phyloP scores from a whole-genome alignment of 23 red algal genomes.

The Gracilaria gracilis region DNA sequence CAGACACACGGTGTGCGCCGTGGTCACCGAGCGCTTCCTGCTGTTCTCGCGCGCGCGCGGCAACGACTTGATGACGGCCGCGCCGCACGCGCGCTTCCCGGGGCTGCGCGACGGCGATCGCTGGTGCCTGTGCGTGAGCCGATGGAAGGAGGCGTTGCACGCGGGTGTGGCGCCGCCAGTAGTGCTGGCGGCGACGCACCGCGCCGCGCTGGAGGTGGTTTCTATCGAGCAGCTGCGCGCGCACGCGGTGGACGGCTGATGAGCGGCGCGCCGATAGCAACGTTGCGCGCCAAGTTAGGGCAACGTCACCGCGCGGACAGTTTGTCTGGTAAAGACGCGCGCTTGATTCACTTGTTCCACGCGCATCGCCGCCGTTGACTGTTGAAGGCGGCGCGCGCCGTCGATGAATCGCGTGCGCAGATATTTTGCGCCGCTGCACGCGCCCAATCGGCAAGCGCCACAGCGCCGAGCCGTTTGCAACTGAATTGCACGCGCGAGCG shows the following conservation, averaged over 20 bases:
- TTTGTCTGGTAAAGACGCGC: no score
- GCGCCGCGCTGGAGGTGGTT: slow-evolving; percentile 57
- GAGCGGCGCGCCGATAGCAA: no score
- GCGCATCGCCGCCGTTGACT: no score
- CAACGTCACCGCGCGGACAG: not conserved
- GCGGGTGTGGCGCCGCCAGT: slow-evolving; percentile 73
- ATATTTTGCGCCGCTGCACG: not conserved
- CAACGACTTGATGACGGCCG: slow-evolving; percentile 67
- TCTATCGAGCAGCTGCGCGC: slow-evolving; percentile 52
- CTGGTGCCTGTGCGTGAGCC: slow-evolving; percentile 81
- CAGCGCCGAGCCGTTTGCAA: not conserved
- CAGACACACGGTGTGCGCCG: slow-evolving; percentile 80
- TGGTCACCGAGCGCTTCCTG: slow-evolving; percentile 71
- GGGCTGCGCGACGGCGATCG: slow-evolving; percentile 70
- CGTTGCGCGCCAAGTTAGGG: not conserved
- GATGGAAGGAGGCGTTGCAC: slow-evolving; percentile 84
- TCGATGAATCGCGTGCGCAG: not conserved
- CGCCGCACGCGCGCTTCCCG: slow-evolving; percentile 52
- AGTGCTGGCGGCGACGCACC: slow-evolving; percentile 76
- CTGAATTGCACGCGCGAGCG: not conserved
- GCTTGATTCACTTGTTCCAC: no score
- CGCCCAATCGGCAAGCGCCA: not conserved
- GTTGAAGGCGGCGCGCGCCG: no score
- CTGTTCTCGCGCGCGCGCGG: slow-evolving; percentile 53
- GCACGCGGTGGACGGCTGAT: slow-evolving; percentile 41